phyloP scores from a whole-genome alignment of 2,329 filamentous ascomycete species.

The Fusarium hostae region DNA sequence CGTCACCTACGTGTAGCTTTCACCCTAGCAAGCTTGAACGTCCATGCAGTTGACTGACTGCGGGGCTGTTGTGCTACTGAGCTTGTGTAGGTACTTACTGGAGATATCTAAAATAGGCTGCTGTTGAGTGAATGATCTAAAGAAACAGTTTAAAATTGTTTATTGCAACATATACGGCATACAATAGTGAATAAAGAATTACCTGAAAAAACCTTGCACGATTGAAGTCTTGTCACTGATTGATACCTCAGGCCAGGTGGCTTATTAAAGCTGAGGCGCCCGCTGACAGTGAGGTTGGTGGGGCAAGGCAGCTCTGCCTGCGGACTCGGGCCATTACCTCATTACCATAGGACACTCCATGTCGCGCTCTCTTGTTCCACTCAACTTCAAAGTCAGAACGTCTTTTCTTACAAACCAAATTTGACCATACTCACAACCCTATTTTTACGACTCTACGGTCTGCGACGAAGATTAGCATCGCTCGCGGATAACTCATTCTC shows the following conservation, averaged over 20 bases:
- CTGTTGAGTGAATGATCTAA: not conserved
- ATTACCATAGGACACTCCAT: slow-evolving; percentile 35
- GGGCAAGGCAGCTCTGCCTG: slow-evolving; percentile 25
- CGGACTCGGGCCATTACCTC: slow-evolving; percentile 43
- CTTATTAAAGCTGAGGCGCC: slow-evolving; percentile 33
- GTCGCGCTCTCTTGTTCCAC: slow-evolving; percentile 31
- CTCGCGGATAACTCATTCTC: slow-evolving; percentile 11
- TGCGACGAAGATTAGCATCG: slow-evolving; percentile 28
- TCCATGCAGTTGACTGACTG: slow-evolving; percentile 4
- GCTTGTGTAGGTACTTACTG: not conserved
- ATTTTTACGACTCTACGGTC: slow-evolving; percentile 13
- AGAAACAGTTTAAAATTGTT: not conserved
- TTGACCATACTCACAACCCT: slow-evolving; percentile 18
- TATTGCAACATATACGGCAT: not conserved
- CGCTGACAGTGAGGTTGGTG: slow-evolving; percentile 8
- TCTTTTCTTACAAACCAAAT: slow-evolving; percentile 29
- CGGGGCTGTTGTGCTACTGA: slow-evolving; percentile 19
- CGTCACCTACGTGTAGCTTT: not conserved
- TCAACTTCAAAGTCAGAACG: slow-evolving; percentile 21
- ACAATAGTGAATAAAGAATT: not conserved
- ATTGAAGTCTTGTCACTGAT: not conserved
- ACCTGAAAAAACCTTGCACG: not conserved
- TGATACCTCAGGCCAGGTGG: not conserved
- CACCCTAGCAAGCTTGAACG: slow-evolving; percentile 1
- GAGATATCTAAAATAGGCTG: not conserved